phyloP scores from a whole-genome alignment of 2,329 filamentous ascomycete species.

The Zalaria sp. region DNA sequence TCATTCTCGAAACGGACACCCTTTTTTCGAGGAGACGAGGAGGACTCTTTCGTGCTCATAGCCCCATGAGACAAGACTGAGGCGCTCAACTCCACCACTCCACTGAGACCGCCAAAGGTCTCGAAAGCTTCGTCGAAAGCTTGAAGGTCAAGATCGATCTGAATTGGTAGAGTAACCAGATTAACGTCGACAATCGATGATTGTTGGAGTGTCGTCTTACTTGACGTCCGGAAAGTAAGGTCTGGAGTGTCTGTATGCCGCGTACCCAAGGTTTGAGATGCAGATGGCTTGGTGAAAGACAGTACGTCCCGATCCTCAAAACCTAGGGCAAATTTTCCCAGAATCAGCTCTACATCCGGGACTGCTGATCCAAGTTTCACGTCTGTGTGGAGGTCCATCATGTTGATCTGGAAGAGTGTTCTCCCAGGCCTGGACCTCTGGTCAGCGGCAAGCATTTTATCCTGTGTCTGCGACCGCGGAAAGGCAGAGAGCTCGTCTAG shows the following conservation, averaged over 20 bases:
- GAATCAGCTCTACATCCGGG: background rate
- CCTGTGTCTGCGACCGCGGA: background rate
- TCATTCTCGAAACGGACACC: slow-evolving; percentile 45
- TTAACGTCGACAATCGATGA: slow-evolving; percentile 30
- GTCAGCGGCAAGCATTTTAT: no score
- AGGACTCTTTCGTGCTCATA: slow-evolving; percentile 17
- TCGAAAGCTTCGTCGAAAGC: slow-evolving; percentile 55
- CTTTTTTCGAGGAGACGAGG: slow-evolving; percentile 21
- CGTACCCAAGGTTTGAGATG: background rate
- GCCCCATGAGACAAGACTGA: slow-evolving; percentile 54
- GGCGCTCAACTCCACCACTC: slow-evolving; percentile 74
- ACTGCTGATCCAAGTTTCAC: background rate
- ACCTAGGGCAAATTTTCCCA: background rate
- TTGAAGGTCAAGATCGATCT: slow-evolving; percentile 62
- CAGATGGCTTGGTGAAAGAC: background rate
- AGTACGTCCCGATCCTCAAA: background rate
- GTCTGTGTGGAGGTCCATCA: background rate
- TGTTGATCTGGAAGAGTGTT: background rate
- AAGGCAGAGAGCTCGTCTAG: background rate
- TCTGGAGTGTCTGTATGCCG: slow-evolving; percentile 9
- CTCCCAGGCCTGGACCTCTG: no score
- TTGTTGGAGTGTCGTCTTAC: slow-evolving; percentile 8
- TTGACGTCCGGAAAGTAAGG: slow-evolving; percentile 9
- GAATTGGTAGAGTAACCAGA: slow-evolving; percentile 62
- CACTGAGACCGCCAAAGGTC: slow-evolving; percentile 83